These are phyloP conservation scores for Lycium ferocissimum DNA, from an alignment of 257 asterid species.

Conservation along the genomic window DNA sequence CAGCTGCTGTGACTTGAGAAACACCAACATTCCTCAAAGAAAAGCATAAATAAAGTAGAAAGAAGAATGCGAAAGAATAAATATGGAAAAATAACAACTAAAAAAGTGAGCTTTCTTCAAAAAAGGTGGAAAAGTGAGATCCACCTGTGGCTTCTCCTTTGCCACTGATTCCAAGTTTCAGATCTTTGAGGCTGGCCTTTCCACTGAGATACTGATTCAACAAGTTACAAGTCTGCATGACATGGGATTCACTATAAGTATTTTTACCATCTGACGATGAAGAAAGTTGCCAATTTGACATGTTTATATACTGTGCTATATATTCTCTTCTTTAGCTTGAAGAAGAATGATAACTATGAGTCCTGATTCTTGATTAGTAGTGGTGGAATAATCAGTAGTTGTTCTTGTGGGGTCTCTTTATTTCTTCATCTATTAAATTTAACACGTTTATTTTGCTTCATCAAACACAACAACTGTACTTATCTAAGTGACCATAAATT, in stretches of 20 bases:
- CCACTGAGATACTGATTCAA: conserved; percentile 34
- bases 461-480: too few relatives aligned
- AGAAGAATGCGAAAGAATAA: neutral
- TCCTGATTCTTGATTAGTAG: neutral
- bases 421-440: too few relatives aligned
- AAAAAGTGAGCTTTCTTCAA: too few relatives aligned
- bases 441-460: too few relatives aligned
- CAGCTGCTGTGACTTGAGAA: too few relatives aligned
- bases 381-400: too few relatives aligned
- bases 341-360: neutral
- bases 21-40: too few relatives aligned
- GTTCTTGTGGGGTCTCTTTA: too few relatives aligned
- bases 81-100: neutral
- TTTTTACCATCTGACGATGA: conserved; percentile 18
- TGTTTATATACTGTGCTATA: neutral
- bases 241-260: neutral
- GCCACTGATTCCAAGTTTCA: conserved; percentile 5
- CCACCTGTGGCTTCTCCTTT: neutral
- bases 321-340: neutral
- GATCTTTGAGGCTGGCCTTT: conserved; percentile 30
- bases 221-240: conserved; percentile 30
- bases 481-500: too few relatives aligned
- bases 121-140: neutral
- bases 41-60: neutral
- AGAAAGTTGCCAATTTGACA: conserved; percentile 19